Conservation (phyloP, 2,329 filamentous ascomycete species). For the Corinectria fuckeliana region DNA sequence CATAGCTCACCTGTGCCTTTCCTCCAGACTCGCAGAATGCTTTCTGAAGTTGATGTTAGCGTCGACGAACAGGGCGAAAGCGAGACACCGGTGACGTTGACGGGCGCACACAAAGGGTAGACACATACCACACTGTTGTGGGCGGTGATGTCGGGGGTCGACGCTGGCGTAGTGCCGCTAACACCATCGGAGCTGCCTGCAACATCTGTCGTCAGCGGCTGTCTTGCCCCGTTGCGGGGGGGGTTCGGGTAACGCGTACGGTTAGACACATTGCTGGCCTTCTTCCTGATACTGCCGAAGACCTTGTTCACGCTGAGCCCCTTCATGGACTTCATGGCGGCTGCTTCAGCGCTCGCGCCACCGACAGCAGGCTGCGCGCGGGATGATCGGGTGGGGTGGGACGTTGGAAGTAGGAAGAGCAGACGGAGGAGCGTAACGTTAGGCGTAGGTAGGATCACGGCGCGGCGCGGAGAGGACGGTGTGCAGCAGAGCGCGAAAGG, state of each 20-base stretch:
- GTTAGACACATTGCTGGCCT: constrained; percentile 43
- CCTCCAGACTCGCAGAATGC: constrained; percentile 81
- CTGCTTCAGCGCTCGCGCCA: constrained; percentile 32
- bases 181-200: constrained; percentile 17
- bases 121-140: constrained; percentile 68
- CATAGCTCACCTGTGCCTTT: constrained; percentile 57
- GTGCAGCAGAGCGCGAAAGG: not conserved
- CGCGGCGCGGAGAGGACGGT: not conserved
- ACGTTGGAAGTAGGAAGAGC: no score
- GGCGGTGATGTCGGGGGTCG: constrained; percentile 72
- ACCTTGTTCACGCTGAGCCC: constrained; percentile 62
- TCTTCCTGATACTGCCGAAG: constrained; percentile 61
- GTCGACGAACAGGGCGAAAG: constrained; percentile 10
- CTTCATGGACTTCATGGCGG: constrained; percentile 55
- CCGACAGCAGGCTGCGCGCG: constrained; percentile 19
- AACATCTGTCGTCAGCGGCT: constrained; percentile 3
- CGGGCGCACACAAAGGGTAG: constrained; percentile 8
- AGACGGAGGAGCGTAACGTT: constrained; percentile 4
- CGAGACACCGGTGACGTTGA: constrained; percentile 1
- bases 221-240: not conserved
- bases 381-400: constrained; percentile 18
- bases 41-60: constrained; percentile 58
- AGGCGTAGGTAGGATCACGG: constrained; percentile 5
- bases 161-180: constrained; percentile 45
- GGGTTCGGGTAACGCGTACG: constrained; percentile 24